These are phyloP conservation scores for Fusarium odoratissimum DNA, from an alignment of 2,329 filamentous ascomycete species.

Conservation along the genomic window DNA sequence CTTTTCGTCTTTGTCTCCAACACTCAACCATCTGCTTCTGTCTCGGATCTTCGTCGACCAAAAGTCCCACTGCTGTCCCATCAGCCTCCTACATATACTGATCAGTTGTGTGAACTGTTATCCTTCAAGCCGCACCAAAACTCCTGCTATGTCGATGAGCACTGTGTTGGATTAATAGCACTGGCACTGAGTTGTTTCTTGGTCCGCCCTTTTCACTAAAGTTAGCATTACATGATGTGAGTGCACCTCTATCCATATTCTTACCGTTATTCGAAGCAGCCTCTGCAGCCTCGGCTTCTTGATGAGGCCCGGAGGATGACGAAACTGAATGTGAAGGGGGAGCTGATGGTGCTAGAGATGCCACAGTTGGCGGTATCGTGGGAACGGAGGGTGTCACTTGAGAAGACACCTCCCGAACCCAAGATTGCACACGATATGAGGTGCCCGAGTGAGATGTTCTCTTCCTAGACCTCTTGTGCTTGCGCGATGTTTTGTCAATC, in stretches of 20 bases:
- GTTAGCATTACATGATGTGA: not conserved
- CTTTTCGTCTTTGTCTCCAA: not conserved
- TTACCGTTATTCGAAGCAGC: conserved; percentile 1
- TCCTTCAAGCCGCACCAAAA: too few relatives aligned
- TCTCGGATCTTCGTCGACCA: not conserved
- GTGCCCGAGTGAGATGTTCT: not conserved
- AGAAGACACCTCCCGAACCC: not conserved
- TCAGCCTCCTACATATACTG: not conserved
- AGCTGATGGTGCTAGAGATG: not conserved
- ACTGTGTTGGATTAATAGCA: not conserved
- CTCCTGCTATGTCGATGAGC: too few relatives aligned
- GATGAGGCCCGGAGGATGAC: not conserved
- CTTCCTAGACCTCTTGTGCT: conserved; percentile 12
- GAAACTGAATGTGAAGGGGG: not conserved
- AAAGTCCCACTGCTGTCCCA: not conserved
- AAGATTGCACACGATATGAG: not conserved
- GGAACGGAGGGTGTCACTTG: not conserved
- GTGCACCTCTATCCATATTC: not conserved
- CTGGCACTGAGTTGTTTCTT: not conserved
- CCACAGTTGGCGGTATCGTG: not conserved
- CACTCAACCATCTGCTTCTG: not conserved
- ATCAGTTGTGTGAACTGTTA: not conserved
- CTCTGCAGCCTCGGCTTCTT: not conserved
- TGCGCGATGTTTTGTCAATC: not conserved
- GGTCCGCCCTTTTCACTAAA: not conserved